Evolutionary conservation across 176 grass and related monocot genomes (phyloP), one percentile per base, ranked within the genome.

Genomic region (Zoysia japonica): DNA sequence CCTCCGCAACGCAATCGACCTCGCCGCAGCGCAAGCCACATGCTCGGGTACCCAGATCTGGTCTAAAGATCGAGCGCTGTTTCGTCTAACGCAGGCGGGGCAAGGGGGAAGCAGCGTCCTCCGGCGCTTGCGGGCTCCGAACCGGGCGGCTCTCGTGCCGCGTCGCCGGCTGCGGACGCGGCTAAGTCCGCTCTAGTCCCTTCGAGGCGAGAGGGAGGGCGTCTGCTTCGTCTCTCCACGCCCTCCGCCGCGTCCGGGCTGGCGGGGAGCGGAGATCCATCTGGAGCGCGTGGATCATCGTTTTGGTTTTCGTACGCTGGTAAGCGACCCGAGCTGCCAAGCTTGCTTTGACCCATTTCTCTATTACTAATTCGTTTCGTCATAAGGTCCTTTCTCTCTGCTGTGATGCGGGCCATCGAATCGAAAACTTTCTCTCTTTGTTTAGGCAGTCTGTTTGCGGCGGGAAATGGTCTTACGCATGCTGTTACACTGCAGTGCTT

Each of bases 401-500:
- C 65, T n/a, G 15, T 45, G 15, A 9, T 15, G 14, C 7, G 0
- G 6, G 41, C 41, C 17, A 44, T 16, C 36, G 12, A 41, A 41
- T 42, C 63, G 12, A 66, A 41, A 16, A 42, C 12, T 16, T 42
- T 40, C 37, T 40, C 37, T 38, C 63, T 66, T 39, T 5, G 6
- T 66, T 2, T 66, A 41, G 62, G 11, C 62, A 6, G 39, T 38
- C 20, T 7, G 40, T 5, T 40, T 65, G 35, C 40, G 14, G 41
- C 19, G 67, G 61, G 61, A 40, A 78, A 79, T 65, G 75, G 56
- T 44, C 44, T 68, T 68, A 61, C 78, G 9, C 38, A 45, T 78
- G 75, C 0, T 78, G 75, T 55, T 52, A 16, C 66, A 55, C 43
- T 69, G 45, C 50, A 45, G n/a, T 52, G 44, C 45, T 48, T 70